These are phyloP conservation scores for Tremella yokohamensis DNA, from an alignment of 768 basidiomycete species.

Conservation along the genomic window DNA sequence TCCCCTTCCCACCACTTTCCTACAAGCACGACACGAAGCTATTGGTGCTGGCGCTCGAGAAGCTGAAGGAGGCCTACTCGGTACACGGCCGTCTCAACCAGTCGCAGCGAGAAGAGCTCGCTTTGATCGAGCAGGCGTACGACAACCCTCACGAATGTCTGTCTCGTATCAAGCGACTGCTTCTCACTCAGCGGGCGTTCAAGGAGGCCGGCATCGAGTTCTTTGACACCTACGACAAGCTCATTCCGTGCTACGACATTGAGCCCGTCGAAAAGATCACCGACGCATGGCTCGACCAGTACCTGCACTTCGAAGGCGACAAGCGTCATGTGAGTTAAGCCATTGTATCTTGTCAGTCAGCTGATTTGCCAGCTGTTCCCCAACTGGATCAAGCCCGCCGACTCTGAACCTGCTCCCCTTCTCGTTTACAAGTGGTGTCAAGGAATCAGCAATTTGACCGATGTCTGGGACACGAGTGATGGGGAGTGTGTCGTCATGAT, in stretches of 20 bases:
- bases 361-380: conserved; percentile 72
- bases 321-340: conserved; percentile 65
- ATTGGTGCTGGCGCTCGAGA: conserved; percentile 91
- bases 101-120: conserved; percentile 95
- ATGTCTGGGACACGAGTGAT: conserved; percentile 97
- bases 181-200: conserved; percentile 96
- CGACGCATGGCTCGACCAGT: conserved; percentile 98
- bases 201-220: conserved; percentile 94
- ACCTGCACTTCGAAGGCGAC: conserved; percentile 98
- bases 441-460: conserved; percentile 96
- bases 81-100: conserved; percentile 98
- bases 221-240: conserved; percentile 95
- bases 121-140: conserved; percentile 97
- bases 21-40: conserved; percentile 99
- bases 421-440: conserved; percentile 99
- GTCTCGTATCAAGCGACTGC: conserved; percentile 93
- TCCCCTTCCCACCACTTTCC: conserved; percentile 97
- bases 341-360: conserved; percentile 70
- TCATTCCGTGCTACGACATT: conserved; percentile 93
- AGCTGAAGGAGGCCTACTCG: conserved; percentile 96
- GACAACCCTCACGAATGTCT: conserved; percentile 99
- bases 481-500: conserved; percentile 98
- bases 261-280: conserved; percentile 99
- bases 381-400: conserved; percentile 97
- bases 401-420: conserved; percentile 92